Percentiles rank a stretch among this genome's conserved stretches.
These are phyloP conservation scores for Nitzschia palea DNA, from an alignment of 108 stramenopile genomes.

Conservation along the genomic window DNA sequence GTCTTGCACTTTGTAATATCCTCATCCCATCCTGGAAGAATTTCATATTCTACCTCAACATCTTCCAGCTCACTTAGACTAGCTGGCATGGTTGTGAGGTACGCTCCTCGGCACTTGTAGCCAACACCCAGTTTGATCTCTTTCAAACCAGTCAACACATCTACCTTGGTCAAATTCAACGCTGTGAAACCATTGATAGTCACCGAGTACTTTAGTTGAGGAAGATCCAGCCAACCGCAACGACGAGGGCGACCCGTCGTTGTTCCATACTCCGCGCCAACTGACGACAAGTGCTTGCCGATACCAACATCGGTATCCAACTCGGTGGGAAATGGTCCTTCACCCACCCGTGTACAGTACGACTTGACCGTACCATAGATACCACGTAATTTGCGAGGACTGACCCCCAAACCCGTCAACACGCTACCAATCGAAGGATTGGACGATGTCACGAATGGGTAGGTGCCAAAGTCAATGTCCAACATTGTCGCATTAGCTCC, in stretches of 20 bases:
- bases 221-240: constrained; percentile 98
- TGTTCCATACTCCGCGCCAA: constrained; percentile 97
- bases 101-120: constrained; percentile 90
- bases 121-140: constrained; percentile 83
- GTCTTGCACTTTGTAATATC: constrained; percentile 82
- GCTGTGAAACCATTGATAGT: constrained; percentile 96
- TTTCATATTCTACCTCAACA: constrained; percentile 95
- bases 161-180: constrained; percentile 98
- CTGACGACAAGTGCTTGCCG: constrained; percentile 81
- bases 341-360: constrained; percentile 99
- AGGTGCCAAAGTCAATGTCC: constrained; percentile 99
- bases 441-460: constrained; percentile 97
- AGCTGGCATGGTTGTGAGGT: constrained; percentile 91
- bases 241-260: constrained; percentile 93
- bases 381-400: constrained; percentile 90
- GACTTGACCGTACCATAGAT: constrained; percentile 98
- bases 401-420: constrained; percentile 97
- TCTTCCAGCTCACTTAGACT: constrained; percentile 75
- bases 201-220: constrained; percentile 93
- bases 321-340: constrained; percentile 99
- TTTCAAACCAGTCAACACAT: constrained; percentile 92
- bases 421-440: constrained; percentile 94
- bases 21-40: constrained; percentile 94
- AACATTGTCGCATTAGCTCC: constrained; percentile 99
- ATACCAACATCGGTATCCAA: constrained; percentile 65